Evolutionary conservation across 2,329 filamentous ascomycete species (phyloP), one percentile per base, ranked within the genome.

Genomic region (Botrytis medusae): DNA sequence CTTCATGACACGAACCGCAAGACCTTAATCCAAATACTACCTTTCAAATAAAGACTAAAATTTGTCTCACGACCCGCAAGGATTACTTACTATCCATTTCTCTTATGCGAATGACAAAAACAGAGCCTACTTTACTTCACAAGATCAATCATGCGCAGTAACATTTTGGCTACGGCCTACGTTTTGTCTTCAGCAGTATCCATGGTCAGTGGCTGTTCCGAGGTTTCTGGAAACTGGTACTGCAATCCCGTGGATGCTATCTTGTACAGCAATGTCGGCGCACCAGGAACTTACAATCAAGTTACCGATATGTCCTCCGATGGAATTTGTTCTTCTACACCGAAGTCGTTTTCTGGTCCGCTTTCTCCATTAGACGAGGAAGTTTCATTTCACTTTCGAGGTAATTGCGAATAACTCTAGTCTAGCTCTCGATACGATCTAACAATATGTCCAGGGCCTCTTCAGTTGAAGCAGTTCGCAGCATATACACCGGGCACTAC

Each of bases 341-440:
- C 85, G 25, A 83, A 86, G 74, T 73, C 81, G 0, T 94, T 90
- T 79, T 84, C 82, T 18, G 91, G 92, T 22, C 84, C 87, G 59
- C 83, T 93, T 69, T 87, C 90, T 42, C 92, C 92, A 10, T 85
- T 93, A 48, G 86, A 92, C 75, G 89, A 92, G 80, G 91, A 92
- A 83, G 92, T 93, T 83, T 73, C 71, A 12, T 54, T 73, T 32
- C 64, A 69, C 54, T 73, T 73, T 34, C 65, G 71, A 34, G 71
- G 71, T 64, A 73, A 51, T 46, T 51, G 18, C 37, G 22, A 54
- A 71, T 25, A 25, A 42, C 20, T 8, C 16, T 8, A 9, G 29
- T 48, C 51, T 37, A n/a, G 42, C 34, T 37, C 18, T 20, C 22
- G 32, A 40, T 34, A 3, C 32, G 20, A 69, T 29, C 71, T 72